phyloP scores from a whole-genome alignment of 192 early-diverging fungal species.

The Coemansia sp. region DNA sequence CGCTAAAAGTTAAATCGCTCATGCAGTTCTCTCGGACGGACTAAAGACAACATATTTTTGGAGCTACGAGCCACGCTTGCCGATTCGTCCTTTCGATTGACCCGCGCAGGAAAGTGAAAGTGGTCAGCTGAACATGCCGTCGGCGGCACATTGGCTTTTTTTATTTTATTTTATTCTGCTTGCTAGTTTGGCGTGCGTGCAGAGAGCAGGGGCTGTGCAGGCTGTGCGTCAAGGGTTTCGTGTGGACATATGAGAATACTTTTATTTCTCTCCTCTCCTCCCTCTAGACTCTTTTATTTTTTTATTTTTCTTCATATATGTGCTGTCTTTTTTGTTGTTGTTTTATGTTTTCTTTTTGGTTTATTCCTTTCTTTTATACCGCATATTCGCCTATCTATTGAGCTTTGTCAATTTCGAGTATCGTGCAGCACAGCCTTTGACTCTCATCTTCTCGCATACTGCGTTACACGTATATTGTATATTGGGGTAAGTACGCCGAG shows the following conservation, averaged over 20 bases:
- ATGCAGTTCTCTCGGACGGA: neutral
- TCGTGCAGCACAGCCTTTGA: neutral
- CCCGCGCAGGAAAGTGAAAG: neutral
- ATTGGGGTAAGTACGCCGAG: neutral
- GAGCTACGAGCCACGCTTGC: neutral
- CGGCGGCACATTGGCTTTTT: conserved; percentile 6
- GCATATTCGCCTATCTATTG: neutral
- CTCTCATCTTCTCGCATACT: neutral
- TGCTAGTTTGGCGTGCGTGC: neutral
- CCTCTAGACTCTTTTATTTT: neutral
- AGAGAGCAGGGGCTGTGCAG: conserved; percentile 3
- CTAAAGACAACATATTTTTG: no score
- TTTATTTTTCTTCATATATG: neutral
- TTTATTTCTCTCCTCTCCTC: neutral
- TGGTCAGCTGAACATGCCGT: neutral
- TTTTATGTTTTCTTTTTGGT: neutral
- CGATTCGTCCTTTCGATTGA: neutral
- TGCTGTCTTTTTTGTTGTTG: neutral
- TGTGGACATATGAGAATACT: neutral
- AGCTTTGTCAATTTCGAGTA: neutral
- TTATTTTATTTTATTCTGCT: neutral
- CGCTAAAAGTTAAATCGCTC: neutral
- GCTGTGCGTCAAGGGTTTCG: neutral
- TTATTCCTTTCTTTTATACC: neutral
- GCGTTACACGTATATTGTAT: neutral